These are phyloP conservation scores for Lactifluus hygrophoroides DNA, from an alignment of 768 basidiomycete genomes.

Conservation along the genomic window DNA sequence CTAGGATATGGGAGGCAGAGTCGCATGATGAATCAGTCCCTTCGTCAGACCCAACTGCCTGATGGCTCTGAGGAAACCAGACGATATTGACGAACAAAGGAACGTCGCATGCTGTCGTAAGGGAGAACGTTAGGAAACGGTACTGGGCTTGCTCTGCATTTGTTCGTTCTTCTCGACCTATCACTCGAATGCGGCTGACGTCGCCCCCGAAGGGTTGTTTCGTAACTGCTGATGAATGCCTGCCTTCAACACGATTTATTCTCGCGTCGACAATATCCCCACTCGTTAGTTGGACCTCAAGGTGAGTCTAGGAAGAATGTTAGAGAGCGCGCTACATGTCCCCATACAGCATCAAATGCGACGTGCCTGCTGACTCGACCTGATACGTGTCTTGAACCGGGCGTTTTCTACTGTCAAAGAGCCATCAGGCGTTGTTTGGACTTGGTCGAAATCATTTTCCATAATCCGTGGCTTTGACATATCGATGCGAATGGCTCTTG, in stretches of 20 bases:
- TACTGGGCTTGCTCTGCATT: slow-evolving; percentile 3
- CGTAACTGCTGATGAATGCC: not conserved
- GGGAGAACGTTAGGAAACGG: not conserved
- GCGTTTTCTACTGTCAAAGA: not conserved
- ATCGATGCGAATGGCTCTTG: not conserved
- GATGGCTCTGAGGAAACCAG: slow-evolving; percentile 4
- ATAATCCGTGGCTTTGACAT: not conserved
- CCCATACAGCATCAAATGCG: too few relatives aligned
- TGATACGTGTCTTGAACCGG: slow-evolving; percentile 12
- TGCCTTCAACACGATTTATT: not conserved
- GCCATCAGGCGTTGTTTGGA: not conserved
- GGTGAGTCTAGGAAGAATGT: not conserved
- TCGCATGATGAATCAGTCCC: not conserved
- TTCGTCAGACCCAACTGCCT: not conserved
- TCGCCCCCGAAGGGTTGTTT: not conserved
- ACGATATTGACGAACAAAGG: not conserved
- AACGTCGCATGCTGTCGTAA: not conserved
- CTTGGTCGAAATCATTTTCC: slow-evolving; percentile 6
- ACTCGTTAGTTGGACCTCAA: not conserved
- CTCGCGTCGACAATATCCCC: not conserved
- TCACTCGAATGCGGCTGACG: slow-evolving; percentile 1
- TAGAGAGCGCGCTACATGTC: not conserved
- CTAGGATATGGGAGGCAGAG: not conserved
- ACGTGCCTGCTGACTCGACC: not conserved
- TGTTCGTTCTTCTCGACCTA: slow-evolving; percentile 13